These are phyloP conservation scores for Plectosphaerella plurivora DNA, from an alignment of 2,329 filamentous ascomycete genomes.

Conservation along the genomic window DNA sequence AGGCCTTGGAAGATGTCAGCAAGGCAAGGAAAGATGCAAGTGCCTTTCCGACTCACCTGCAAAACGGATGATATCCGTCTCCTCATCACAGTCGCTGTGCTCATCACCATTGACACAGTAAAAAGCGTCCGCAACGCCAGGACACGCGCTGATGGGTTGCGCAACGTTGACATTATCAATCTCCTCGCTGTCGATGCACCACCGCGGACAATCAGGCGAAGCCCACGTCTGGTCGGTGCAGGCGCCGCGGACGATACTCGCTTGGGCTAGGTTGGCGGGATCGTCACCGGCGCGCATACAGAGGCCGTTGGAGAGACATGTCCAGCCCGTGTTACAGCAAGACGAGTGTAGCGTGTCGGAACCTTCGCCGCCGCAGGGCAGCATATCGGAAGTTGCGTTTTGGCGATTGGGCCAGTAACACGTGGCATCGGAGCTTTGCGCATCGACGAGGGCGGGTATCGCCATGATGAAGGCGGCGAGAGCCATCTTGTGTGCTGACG, in stretches of 20 bases:
- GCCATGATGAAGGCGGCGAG: not conserved
- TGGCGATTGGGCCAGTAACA: slow-evolving; percentile 1
- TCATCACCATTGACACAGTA: not conserved
- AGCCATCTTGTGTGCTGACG: not conserved
- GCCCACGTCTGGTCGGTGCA: not conserved
- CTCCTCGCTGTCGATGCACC: not conserved
- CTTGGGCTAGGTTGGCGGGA: not conserved
- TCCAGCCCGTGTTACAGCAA: slow-evolving; percentile 1
- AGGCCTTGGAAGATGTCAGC: not conserved
- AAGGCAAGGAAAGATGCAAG: not conserved
- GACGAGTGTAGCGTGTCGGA: slow-evolving; percentile 1
- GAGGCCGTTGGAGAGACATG: slow-evolving; percentile 2
- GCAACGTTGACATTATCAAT: not conserved
- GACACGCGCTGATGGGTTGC: not conserved
- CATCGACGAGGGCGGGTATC: not conserved
- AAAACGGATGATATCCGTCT: not conserved
- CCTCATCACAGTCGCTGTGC: not conserved
- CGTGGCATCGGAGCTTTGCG: not conserved
- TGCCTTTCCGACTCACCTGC: not conserved
- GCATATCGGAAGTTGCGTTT: not conserved
- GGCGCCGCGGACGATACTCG: not conserved
- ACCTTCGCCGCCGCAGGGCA: not conserved
- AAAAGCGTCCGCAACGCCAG: not conserved
- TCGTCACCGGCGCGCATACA: slow-evolving; percentile 1
- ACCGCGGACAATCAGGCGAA: not conserved